Base-by-base conservation (phyloP, 2,329 filamentous ascomycete genomes). In the Exophiala dermatitidis region DNA sequence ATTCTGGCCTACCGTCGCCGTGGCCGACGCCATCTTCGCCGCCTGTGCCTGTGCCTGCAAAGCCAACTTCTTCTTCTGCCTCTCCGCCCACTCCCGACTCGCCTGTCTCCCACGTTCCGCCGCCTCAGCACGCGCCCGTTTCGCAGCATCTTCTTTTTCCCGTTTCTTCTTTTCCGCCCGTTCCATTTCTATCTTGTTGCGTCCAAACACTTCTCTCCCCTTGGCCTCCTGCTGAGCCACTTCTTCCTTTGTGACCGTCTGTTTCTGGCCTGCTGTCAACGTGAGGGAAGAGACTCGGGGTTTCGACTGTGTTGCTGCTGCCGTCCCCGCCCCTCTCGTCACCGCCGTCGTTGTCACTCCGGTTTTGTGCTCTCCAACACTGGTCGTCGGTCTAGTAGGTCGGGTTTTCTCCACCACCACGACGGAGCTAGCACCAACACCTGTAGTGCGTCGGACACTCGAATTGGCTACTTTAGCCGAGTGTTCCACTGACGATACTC, bases 1-100 rank as follows among this genome's bases (percentile, higher is more conserved):
- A n/a, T 26, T 26, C 29, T 31, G 2, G 19, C 19, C 19, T 19
- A 19, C 19, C 19, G 19, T 19, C 19, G 19, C 19, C 19, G 19
- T 19, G 1, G 19, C 19, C 19, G 19, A n/a, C 7, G 37, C 37
- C 29, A 9, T 30, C 50, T 48, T 29, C 41, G 51, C 58, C 33
- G 49, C 50, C 12, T 48, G 50, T n/a, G 47, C 48, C 19, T 57
- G 56, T n/a, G 47, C 48, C 19, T 57, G 56, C 36, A 40, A 12
- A 3, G 56, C 53, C 50, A 59, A 48, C 36, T 54, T 60, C 50
- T 54, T 62, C 54, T 62, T 65, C 59, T 68, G 62, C 53, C 62
- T 65, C 54, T 68, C 66, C 19, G 67, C 67, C 67, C 67, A 69
- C 52, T 67, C 66, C 29, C 65, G 62, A 50, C 67, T 68, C 7